Evolutionary conservation across 2,329 filamentous ascomycete genomes (phyloP), one percentile per base, ranked within the genome.

Genomic region (Cordyceps fumosorosea): DNA sequence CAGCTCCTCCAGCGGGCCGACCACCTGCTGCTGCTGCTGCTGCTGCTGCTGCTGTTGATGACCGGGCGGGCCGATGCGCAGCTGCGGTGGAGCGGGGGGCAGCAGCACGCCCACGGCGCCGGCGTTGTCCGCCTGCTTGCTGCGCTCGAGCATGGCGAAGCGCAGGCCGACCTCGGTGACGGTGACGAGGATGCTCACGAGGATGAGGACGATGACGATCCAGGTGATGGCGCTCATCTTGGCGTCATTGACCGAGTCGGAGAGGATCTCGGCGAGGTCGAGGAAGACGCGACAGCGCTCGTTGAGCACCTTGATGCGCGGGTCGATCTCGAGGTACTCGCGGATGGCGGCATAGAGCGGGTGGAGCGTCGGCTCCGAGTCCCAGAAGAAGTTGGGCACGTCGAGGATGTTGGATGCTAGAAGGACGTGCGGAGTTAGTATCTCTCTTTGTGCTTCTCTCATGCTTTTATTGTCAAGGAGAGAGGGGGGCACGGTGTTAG

Each of bases 321-420:
- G 91, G 71, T 96, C 93, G 74, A 99, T 98, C 72, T 99, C 95
- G 64, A 99, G 88, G 72, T 99, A 99, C 74, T 98, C 95, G 69
- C 95, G 90, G 56, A 98, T 91, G 64, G 93, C 95, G 63, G 86
- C 88, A 78, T 99, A 99, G 32, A 99, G 86, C 0, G 95, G 95
- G 73, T 97, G 91, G 0, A 99, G 82, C 0, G 91, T 97, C 20
- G 95, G 95, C 73, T 99, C 95, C 12, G 90, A 90, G 74, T 98
- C 93, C 95, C 95, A 99, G 82, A 98, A 96, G 82, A 97, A 97
- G 73, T 93, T 96, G 64, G 93, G 93, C 0, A 96, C 91, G 74
- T 97, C 93, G 63, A 97, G 88, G 73, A 97, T 93, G 72, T 98
- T 98, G 22, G 90, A 96, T 64, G 92, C 91, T 96, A 24, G 51